Percentiles rank a stretch among this genome's conserved stretches.
phyloP scores from a whole-genome alignment of 108 stramenopile species.

The Cyclotella cryptica region DNA sequence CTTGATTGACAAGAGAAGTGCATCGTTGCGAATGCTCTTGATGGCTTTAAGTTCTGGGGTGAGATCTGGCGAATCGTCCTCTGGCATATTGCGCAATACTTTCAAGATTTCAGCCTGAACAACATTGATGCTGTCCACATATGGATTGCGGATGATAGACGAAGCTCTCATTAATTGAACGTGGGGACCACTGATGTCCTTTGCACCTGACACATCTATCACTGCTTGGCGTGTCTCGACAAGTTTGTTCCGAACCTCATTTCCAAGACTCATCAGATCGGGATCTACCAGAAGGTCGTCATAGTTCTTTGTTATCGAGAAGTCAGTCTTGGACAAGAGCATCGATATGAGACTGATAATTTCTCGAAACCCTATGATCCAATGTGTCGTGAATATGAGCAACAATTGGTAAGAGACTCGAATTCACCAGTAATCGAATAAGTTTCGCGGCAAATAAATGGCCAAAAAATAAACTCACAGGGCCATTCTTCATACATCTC shows the following conservation, averaged over 20 bases:
- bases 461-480: constrained; percentile 41
- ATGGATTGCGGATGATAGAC: constrained; percentile 89
- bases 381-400: neutral
- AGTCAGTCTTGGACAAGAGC: constrained; percentile 96
- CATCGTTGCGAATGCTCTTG: constrained; percentile 73
- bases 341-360: constrained; percentile 94
- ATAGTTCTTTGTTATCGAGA: constrained; percentile 91
- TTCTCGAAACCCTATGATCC: constrained; percentile 74
- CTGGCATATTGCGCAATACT: constrained; percentile 79
- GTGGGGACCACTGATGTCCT: constrained; percentile 83
- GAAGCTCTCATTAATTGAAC: constrained; percentile 88
- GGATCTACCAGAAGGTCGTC: constrained; percentile 87
- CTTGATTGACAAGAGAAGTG: constrained; percentile 91
- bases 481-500: constrained; percentile 97
- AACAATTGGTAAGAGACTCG: neutral
- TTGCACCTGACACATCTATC: constrained; percentile 81
- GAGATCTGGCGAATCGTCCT: constrained; percentile 60
- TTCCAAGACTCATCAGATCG: constrained; percentile 73
- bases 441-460: neutral
- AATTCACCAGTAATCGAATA: neutral
- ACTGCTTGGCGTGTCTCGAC: constrained; percentile 86
- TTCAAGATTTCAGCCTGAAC: constrained; percentile 95
- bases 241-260: constrained; percentile 83
- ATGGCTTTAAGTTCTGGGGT: constrained; percentile 58
- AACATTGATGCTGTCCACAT: constrained; percentile 97